A percentile compares a stretch with the other conserved stretches of the same genome.
Conservation (phyloP, 768 basidiomycete genomes). For the Leccinum barrowsii region DNA sequence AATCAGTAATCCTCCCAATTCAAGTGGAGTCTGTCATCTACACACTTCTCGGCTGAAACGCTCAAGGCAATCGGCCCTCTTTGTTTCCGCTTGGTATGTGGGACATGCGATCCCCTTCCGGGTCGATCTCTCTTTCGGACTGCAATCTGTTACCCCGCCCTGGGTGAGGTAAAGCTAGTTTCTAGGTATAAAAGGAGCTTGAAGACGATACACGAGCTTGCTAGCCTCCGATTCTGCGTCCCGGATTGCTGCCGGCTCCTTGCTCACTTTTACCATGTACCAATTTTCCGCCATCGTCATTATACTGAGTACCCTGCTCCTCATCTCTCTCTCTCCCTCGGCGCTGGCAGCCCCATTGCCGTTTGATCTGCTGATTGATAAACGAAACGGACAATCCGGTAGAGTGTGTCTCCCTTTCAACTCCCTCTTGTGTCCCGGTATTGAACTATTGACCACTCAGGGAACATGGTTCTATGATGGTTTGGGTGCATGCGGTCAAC, state of each 20-base stretch:
- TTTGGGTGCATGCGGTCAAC: constrained; percentile 61
- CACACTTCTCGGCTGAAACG: constrained; percentile 16
- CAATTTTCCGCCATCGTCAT: constrained; percentile 26
- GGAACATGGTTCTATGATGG: constrained; percentile 66
- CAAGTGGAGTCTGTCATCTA: constrained; percentile 9
- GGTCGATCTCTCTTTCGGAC: constrained; percentile 23
- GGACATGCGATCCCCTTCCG: constrained; percentile 28
- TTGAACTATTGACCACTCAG: constrained; percentile 33
- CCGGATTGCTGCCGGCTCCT: neutral
- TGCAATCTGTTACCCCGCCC: constrained; percentile 21
- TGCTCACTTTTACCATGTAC: constrained; percentile 15
- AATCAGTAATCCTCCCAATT: constrained; percentile 17
- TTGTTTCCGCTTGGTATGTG: constrained; percentile 20
- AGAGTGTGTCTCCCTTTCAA: constrained; percentile 39
- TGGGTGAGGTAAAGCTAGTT: constrained; percentile 29
- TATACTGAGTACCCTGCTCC: constrained; percentile 41
- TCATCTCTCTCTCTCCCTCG: constrained; percentile 40
- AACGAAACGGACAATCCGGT: constrained; percentile 46
- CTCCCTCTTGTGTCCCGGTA: neutral
- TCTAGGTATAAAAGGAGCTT: constrained; percentile 25
- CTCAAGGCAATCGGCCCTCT: constrained; percentile 21
- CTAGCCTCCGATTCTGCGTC: constrained; percentile 3
- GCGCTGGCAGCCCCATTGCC: constrained; percentile 39
- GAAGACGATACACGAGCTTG: constrained; percentile 5
- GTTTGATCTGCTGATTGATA: constrained; percentile 37